These are phyloP conservation scores for Rhodotorula sp. DNA, from an alignment of 1,284 basidiomycete genomes.

Conservation along the genomic window DNA sequence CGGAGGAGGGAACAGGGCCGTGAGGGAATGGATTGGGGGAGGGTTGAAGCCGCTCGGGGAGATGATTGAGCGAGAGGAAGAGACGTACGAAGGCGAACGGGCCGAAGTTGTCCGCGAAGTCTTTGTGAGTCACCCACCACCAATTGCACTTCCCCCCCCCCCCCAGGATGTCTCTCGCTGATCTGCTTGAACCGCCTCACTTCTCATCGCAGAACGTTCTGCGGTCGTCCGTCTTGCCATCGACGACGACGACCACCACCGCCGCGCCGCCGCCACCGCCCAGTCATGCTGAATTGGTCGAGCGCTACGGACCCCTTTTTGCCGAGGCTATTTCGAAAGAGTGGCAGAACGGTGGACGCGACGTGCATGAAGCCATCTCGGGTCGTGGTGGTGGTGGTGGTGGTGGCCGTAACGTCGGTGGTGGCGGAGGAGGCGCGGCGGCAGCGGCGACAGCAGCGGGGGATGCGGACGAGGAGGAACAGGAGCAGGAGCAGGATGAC, in stretches of 20 bases:
- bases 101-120: conserved; percentile 33
- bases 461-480: no score
- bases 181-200: background rate
- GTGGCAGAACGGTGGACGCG: conserved; percentile 18
- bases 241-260: background rate
- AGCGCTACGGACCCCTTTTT: conserved; percentile 29
- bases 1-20: conserved; percentile 57
- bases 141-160: background rate
- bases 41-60: conserved; percentile 55
- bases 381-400: background rate
- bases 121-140: conserved; percentile 24
- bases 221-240: background rate
- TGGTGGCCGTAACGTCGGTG: background rate
- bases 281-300: conserved; percentile 4
- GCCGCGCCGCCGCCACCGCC: background rate
- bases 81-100: conserved; percentile 60
- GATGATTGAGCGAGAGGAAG: conserved; percentile 70
- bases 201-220: conserved; percentile 4
- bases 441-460: no score
- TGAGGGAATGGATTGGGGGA: conserved; percentile 52
- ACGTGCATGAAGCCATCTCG: conserved; percentile 20
- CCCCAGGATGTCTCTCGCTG: background rate
- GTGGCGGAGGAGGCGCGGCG: background rate
- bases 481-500: conserved; percentile 3
- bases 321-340: conserved; percentile 12